These are phyloP conservation scores for Amanita pseudoporphyria DNA, from an alignment of 768 basidiomycete genomes.

Conservation along the genomic window DNA sequence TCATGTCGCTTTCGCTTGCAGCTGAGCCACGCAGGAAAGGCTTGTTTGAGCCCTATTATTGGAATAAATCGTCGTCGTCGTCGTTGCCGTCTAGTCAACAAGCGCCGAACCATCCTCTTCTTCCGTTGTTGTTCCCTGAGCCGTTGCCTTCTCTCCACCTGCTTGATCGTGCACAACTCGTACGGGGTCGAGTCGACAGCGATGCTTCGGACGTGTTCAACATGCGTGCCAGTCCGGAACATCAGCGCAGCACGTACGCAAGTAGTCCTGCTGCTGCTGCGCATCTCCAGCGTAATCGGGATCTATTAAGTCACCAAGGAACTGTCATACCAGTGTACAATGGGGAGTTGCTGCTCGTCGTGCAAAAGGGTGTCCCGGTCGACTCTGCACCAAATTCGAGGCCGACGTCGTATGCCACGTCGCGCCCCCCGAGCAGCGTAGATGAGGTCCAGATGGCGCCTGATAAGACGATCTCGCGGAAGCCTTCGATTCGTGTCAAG, in stretches of 20 bases:
- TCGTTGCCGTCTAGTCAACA: conserved; percentile 11
- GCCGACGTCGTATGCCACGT: conserved; percentile 53
- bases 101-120: conserved; percentile 35
- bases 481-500: conserved; percentile 73
- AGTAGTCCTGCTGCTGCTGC: conserved; percentile 28
- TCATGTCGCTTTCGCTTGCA: conserved; percentile 67
- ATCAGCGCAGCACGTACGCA: neutral
- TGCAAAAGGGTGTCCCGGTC: conserved; percentile 39
- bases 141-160: conserved; percentile 58
- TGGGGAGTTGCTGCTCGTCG: conserved; percentile 64
- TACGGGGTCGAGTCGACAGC: conserved; percentile 64
- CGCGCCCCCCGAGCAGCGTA: conserved; percentile 62
- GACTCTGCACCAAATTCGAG: conserved; percentile 39
- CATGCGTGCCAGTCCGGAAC: conserved; percentile 20
- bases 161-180: conserved; percentile 55
- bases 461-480: conserved; percentile 41
- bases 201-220: conserved; percentile 52
- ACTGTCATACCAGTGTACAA: conserved; percentile 67
- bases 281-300: conserved; percentile 22
- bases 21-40: conserved; percentile 69
- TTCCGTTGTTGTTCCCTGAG: conserved; percentile 70
- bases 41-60: conserved; percentile 70
- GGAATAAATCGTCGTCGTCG: conserved; percentile 35
- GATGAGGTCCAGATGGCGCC: conserved; percentile 24
- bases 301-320: conserved; percentile 43